Conservation (phyloP, 192 early-diverging fungal species). For the Coemansia umbellata region DNA sequence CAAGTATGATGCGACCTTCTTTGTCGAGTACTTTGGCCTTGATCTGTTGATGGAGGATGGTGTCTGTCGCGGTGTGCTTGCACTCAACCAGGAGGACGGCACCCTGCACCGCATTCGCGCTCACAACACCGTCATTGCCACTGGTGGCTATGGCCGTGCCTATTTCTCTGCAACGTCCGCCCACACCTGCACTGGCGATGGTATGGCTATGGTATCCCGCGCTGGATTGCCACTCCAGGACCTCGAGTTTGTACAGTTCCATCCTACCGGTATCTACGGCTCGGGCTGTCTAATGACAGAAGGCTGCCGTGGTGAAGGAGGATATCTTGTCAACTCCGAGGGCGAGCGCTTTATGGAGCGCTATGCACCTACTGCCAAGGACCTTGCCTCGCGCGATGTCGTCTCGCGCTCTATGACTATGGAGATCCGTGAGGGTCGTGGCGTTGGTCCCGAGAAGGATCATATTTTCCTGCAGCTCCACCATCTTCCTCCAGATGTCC, state of each 20-base stretch:
- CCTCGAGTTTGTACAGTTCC: conserved; percentile 99
- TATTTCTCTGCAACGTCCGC: conserved; percentile 98
- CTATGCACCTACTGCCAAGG: conserved; percentile 98
- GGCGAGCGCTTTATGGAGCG: conserved; percentile 99
- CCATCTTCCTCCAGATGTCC: conserved; percentile 87
- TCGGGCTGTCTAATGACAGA: conserved; percentile 98
- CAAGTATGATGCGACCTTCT: conserved; percentile 93
- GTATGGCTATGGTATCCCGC: conserved; percentile 98
- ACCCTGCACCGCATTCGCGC: conserved; percentile 95
- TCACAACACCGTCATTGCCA: conserved; percentile 97
- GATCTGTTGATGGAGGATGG: conserved; percentile 99
- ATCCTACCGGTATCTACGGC: conserved; percentile 98
- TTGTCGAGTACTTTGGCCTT: conserved; percentile 98
- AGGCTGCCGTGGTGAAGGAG: conserved; percentile 95
- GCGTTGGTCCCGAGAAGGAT: conserved; percentile 92
- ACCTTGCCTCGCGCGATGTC: conserved; percentile 97
- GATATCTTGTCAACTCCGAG: conserved; percentile 90
- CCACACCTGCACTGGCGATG: conserved; percentile 98
- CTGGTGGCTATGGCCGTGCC: conserved; percentile 98
- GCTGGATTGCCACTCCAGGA: conserved; percentile 96
- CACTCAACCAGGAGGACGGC: conserved; percentile 97
- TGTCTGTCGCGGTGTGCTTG: conserved; percentile 93
- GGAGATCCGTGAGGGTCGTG: conserved; percentile 96
- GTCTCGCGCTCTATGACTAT: conserved; percentile 98
- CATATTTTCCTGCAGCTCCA: conserved; percentile 96